Evolutionary conservation across 2,329 filamentous ascomycete genomes (phyloP), one percentile per base, ranked within the genome.

Genomic region (Ophiocordyceps camponoti-rufipedis): DNA sequence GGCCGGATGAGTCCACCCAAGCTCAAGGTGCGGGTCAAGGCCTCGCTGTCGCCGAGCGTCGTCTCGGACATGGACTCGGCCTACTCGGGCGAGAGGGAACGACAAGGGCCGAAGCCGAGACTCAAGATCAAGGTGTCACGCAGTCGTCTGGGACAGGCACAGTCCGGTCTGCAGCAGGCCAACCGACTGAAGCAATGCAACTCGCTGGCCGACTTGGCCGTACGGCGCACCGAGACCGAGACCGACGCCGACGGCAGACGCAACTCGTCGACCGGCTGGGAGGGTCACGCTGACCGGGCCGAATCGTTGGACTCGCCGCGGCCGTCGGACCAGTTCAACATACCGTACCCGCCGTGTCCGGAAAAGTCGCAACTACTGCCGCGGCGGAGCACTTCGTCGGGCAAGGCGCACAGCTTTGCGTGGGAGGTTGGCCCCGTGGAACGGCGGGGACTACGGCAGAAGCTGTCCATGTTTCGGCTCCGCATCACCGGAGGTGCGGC

Each of bases 61-160:
- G 16, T n/a, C 14, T 28, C 35, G 7, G 19, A 44, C 16, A 23
- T 28, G 3, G 35, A 16, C 18, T 10, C 35, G 35, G 35, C n/a
- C 3, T 39, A 16, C 8, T 18, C n/a, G n/a, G 35, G 35, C 7
- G 35, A 39, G n/a, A 19, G 35, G 35, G 35, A 42, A n/a, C 14
- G 40, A 19, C 40, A 28, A 10, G 47, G 48, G 33, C 44, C 50
- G 18, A 56, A 52, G 39, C 57, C 56, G 19, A 58, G 47, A 44
- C 54, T 63, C 14, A 63, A 56, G 46, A 52, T 63, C 43, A 62
- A 57, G 44, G 46, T 60, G 9, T 60, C 62, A 39, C 57, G 55
- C 14, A 56, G 50, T 43, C 56, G 55, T 18, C 47, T 62, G 19
- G 51, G 48, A 16, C 52, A 52, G 28, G 50, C 48, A 6, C 47